Evolutionary conservation across 805 yeast genomes (phyloP).

Genomic region (Kodamaea neixiangensis): DNA sequence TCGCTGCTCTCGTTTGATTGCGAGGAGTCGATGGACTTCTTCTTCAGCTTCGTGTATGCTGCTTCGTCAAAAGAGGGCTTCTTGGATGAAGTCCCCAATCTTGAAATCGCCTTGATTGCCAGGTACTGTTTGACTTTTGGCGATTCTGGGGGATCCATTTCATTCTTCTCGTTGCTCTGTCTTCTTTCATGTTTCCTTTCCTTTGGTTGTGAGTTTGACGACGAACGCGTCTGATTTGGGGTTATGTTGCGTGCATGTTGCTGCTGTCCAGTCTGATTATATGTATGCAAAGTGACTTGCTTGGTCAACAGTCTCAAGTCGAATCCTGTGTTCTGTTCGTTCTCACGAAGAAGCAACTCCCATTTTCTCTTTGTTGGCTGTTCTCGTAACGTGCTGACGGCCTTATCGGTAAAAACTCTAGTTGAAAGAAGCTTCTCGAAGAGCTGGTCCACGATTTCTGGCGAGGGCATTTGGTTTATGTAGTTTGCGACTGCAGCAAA

Average conservation of each 20-base stretch:
- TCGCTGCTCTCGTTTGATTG: conserved; percentile 14
- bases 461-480: conserved; percentile 35
- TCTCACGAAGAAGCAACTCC: conserved; percentile 45
- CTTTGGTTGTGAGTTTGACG: neutral
- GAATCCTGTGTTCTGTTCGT: conserved; percentile 38
- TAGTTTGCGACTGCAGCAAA: conserved; percentile 35
- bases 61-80: conserved; percentile 8
- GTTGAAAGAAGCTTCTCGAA: conserved; percentile 40
- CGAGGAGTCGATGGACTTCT: conserved; percentile 14
- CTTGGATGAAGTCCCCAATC: conserved; percentile 9
- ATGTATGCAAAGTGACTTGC: conserved; percentile 10
- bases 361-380: conserved; percentile 41
- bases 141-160: conserved; percentile 8
- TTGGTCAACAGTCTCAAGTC: conserved; percentile 30
- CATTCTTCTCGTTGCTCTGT: neutral
- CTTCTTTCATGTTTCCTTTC: conserved; percentile 1
- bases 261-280: neutral
- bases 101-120: conserved; percentile 14
- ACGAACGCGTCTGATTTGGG: neutral
- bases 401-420: conserved; percentile 39
- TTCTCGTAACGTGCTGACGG: conserved; percentile 32
- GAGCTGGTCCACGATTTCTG: conserved; percentile 38
- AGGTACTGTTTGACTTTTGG: conserved; percentile 12
- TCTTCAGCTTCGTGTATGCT: conserved; percentile 12
- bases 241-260: neutral